Percentiles rank a stretch among this genome's conserved stretches.
These are phyloP conservation scores for Fusarium poae DNA, from an alignment of 2,329 filamentous ascomycete genomes.

Conservation along the genomic window DNA sequence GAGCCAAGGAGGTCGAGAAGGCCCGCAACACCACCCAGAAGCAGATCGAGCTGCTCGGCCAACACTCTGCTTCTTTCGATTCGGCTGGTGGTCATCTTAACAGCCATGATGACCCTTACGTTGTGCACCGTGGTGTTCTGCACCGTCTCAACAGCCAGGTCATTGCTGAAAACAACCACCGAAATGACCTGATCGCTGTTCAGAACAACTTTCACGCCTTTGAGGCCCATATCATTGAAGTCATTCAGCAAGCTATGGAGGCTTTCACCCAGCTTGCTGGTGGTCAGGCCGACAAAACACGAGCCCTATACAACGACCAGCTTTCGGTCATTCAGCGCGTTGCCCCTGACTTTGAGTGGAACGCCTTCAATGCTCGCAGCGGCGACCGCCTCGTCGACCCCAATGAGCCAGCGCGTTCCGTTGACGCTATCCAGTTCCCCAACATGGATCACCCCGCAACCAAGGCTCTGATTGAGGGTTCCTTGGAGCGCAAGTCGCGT, in stretches of 20 bases:
- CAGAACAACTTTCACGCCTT: conserved; percentile 91
- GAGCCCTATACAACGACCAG: conserved; percentile 86
- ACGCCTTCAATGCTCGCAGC: conserved; percentile 81
- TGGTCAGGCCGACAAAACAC: conserved; percentile 84
- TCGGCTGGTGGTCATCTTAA: conserved; percentile 78
- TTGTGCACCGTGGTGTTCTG: conserved; percentile 83
- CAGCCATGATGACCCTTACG: conserved; percentile 85
- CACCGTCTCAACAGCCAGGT: conserved; percentile 92
- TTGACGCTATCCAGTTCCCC: conserved; percentile 83
- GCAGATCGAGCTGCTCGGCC: conserved; percentile 92
- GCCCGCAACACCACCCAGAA: conserved; percentile 88
- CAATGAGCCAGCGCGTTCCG: conserved; percentile 76
- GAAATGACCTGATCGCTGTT: conserved; percentile 90
- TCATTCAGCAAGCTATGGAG: conserved; percentile 84
- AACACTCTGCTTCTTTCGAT: conserved; percentile 85
- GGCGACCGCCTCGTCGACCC: conserved; percentile 81
- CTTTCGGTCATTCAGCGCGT: conserved; percentile 81
- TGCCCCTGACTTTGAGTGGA: conserved; percentile 91
- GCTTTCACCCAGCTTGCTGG: conserved; percentile 85
- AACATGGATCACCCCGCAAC: conserved; percentile 89
- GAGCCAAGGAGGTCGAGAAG: conserved; percentile 92
- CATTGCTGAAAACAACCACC: conserved; percentile 94
- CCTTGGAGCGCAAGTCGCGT: conserved; percentile 89
- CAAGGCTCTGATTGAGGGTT: conserved; percentile 86
- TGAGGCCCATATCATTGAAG: conserved; percentile 85